These are phyloP conservation scores for Wickerhamiella dianesei DNA, from an alignment of 805 yeast species.

Conservation along the genomic window DNA sequence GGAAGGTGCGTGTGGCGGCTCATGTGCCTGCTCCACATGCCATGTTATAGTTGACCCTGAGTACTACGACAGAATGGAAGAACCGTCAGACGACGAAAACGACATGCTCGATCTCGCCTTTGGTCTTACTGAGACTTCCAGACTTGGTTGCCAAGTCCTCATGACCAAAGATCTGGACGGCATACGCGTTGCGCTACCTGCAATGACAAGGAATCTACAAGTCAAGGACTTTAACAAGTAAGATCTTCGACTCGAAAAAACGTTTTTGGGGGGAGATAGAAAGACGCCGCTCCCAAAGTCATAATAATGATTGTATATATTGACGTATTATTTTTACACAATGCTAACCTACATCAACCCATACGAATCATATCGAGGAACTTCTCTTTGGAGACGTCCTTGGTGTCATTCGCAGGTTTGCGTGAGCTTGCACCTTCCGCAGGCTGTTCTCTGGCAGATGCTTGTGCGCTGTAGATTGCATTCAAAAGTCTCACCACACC, in stretches of 20 bases:
- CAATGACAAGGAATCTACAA: slow-evolving; percentile 91
- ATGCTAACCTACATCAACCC: slow-evolving; percentile 10
- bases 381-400: slow-evolving; percentile 75
- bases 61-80: slow-evolving; percentile 77
- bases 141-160: slow-evolving; percentile 86
- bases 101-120: slow-evolving; percentile 97
- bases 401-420: slow-evolving; percentile 19
- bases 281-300: not conserved
- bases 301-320: not conserved
- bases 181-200: slow-evolving; percentile 85
- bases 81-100: slow-evolving; percentile 94
- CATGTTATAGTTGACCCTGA: slow-evolving; percentile 95
- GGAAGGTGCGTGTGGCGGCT: slow-evolving; percentile 98
- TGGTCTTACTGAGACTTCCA: slow-evolving; percentile 91
- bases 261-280: too few species aligned
- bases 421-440: slow-evolving; percentile 20
- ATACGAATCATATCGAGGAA: slow-evolving; percentile 67
- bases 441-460: slow-evolving; percentile 28
- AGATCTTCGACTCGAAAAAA: too few species aligned
- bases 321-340: not conserved
- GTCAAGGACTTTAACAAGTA: slow-evolving; percentile 47
- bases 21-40: slow-evolving; percentile 97
- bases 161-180: slow-evolving; percentile 91
- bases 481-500: slow-evolving; percentile 80
- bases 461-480: slow-evolving; percentile 70